A percentile compares a stretch with the other conserved stretches of the same genome.
phyloP scores from a whole-genome alignment of 2,329 filamentous ascomycete genomes.

The Hymenoscyphus fructigenus region DNA sequence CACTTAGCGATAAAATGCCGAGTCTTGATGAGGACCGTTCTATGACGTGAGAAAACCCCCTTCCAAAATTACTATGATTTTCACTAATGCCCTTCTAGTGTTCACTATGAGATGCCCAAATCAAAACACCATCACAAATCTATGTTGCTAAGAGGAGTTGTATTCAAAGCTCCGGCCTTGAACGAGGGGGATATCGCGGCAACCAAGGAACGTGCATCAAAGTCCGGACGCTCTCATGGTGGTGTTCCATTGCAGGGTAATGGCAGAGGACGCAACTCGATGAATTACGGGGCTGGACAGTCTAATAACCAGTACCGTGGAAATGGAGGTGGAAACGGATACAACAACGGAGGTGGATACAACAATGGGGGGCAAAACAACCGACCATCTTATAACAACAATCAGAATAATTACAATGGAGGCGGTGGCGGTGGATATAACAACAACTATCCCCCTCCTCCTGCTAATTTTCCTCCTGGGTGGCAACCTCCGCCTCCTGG shows the following conservation, averaged over 20 bases:
- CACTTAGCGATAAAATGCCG: slow-evolving; percentile 70
- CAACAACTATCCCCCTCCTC: slow-evolving; percentile 10
- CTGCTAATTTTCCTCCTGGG: slow-evolving; percentile 27
- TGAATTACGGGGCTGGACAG: slow-evolving; percentile 51
- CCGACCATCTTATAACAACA: slow-evolving; percentile 19
- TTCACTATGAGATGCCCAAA: slow-evolving; percentile 80
- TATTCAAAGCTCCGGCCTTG: slow-evolving; percentile 69
- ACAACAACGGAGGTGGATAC: not conserved
- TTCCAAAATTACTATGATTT: slow-evolving; percentile 1
- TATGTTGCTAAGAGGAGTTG: slow-evolving; percentile 84
- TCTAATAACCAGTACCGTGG: slow-evolving; percentile 19
- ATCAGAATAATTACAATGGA: slow-evolving; percentile 18
- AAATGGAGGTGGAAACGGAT: slow-evolving; percentile 16
- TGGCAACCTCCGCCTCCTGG: slow-evolving; percentile 49
- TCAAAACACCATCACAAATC: slow-evolving; percentile 80
- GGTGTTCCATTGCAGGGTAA: slow-evolving; percentile 60
- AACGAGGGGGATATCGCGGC: slow-evolving; percentile 74
- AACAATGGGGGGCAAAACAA: slow-evolving; percentile 22
- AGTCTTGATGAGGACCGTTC: slow-evolving; percentile 82
- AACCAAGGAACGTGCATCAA: slow-evolving; percentile 63
- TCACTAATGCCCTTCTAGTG: slow-evolving; percentile 50
- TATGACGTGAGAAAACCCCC: slow-evolving; percentile 63
- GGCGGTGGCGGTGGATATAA: slow-evolving; percentile 6
- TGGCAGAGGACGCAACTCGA: slow-evolving; percentile 47
- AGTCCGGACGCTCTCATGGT: slow-evolving; percentile 67